Conservation (phyloP, 805 yeast species). For the Sugiyamaella valdiviana region DNA sequence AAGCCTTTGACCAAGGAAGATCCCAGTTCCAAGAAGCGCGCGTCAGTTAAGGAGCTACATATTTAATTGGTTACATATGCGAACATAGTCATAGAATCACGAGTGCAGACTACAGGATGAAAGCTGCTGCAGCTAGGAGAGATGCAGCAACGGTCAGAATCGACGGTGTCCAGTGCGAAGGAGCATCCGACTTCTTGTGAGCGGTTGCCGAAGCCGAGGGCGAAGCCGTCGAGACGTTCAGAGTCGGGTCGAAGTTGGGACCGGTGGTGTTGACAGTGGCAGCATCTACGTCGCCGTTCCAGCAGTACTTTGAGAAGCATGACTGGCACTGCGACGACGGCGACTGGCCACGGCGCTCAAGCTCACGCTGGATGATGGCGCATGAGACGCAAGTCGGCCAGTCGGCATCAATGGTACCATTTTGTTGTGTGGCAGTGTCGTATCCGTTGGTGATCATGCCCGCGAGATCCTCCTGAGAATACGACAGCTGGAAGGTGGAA, state of each 20-base stretch:
- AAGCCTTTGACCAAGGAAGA: constrained; percentile 68
- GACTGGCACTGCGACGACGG: constrained; percentile 59
- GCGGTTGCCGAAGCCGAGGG: constrained; percentile 1
- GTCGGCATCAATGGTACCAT: constrained; percentile 58
- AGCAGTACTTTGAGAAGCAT: constrained; percentile 72
- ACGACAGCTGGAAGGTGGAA: constrained; percentile 64
- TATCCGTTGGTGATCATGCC: constrained; percentile 68
- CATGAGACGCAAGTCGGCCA: constrained; percentile 76
- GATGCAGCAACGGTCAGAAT: neutral
- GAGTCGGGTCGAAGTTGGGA: constrained; percentile 14
- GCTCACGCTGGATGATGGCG: constrained; percentile 73
- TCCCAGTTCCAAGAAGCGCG: constrained; percentile 30
- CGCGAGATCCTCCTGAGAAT: constrained; percentile 49
- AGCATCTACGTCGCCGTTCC: constrained; percentile 45
- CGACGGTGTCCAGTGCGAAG: neutral
- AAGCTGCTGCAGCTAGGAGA: neutral
- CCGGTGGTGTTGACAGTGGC: constrained; percentile 11
- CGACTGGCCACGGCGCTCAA: constrained; percentile 58
- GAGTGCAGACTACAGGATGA: neutral
- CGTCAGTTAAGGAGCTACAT: too few species aligned
- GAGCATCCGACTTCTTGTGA: neutral
- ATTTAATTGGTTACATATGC: too few species aligned
- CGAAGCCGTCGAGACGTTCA: constrained; percentile 2
- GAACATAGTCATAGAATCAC: too few species aligned
- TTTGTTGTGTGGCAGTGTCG: constrained; percentile 58